Evolutionary conservation across 2,329 filamentous ascomycete genomes (phyloP).

Genomic region (Ceratocystis cacaofunesta): DNA sequence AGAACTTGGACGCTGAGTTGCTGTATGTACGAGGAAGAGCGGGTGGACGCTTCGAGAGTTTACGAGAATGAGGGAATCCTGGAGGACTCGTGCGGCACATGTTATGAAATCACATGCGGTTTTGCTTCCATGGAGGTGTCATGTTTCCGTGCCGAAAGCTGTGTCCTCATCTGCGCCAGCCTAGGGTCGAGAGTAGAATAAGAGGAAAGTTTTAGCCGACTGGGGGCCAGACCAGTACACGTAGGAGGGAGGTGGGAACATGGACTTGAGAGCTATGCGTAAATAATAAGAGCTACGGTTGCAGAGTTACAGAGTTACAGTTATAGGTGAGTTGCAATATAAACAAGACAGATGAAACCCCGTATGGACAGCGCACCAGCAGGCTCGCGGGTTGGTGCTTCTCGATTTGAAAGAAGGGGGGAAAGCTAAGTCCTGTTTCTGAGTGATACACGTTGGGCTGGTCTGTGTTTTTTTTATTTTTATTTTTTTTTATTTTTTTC

Average conservation of each 20-base stretch:
- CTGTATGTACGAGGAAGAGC: slow-evolving; percentile 1
- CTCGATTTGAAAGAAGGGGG: not conserved
- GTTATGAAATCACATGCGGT: not conserved
- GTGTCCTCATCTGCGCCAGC: not conserved
- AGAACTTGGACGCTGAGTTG: not conserved
- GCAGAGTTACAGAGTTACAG: not conserved
- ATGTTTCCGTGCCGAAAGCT: not conserved
- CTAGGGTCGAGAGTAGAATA: not conserved
- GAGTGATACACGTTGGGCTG: not conserved
- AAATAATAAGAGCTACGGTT: not conserved
- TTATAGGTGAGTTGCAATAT: not conserved
- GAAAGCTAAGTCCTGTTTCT: not conserved
- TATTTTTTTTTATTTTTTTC: not conserved
- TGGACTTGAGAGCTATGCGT: not conserved
- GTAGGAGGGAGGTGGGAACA: not conserved
- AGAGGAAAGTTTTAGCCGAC: not conserved
- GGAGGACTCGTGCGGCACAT: not conserved
- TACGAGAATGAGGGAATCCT: not conserved
- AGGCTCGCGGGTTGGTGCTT: not conserved
- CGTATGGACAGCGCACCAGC: not conserved
- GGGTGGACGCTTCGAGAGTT: not conserved
- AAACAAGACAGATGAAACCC: not conserved
- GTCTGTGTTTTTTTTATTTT: not conserved
- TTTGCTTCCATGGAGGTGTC: not conserved
- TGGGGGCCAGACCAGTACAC: too few species aligned